These are phyloP conservation scores for Rhodotorula babjevae DNA, from an alignment of 768 basidiomycete species.

Conservation along the genomic window DNA sequence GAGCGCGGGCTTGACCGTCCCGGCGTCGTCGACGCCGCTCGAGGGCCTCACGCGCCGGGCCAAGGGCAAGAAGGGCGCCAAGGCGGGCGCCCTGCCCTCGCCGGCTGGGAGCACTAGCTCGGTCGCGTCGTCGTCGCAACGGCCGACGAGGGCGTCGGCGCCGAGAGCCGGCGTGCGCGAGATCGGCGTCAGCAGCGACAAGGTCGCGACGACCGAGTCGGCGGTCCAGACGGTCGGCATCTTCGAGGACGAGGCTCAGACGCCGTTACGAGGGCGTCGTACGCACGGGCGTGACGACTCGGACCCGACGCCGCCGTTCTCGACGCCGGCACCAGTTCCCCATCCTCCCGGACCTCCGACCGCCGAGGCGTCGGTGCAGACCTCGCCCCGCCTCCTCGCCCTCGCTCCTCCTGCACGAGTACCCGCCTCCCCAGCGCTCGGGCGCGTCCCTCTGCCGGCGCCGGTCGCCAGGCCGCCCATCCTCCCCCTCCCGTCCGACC, in stretches of 20 bases:
- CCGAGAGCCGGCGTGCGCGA: background rate
- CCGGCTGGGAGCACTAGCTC: background rate
- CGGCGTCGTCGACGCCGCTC: background rate
- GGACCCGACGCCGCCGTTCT: background rate
- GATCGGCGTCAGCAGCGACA: background rate
- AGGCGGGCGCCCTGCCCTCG: background rate
- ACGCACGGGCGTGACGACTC: background rate
- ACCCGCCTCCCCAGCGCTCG: background rate
- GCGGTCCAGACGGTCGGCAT: background rate
- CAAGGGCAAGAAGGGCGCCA: constrained; percentile 12
- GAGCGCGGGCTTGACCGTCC: background rate
- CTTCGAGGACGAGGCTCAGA: background rate
- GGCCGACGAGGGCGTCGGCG: background rate
- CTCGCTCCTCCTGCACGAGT: background rate
- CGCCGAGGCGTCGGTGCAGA: background rate
- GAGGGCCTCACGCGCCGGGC: background rate
- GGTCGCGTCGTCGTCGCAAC: background rate
- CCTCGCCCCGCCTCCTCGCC: constrained; percentile 7
- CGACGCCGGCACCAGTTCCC: background rate
- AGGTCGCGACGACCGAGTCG: background rate
- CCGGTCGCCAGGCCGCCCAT: background rate
- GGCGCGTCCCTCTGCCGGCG: background rate
- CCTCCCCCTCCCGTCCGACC: constrained; percentile 24
- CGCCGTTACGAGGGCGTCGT: too few species aligned
- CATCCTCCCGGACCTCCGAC: background rate